phyloP scores from a whole-genome alignment of 2,329 filamentous ascomycete genomes.

The Juglanconis oblonga region DNA sequence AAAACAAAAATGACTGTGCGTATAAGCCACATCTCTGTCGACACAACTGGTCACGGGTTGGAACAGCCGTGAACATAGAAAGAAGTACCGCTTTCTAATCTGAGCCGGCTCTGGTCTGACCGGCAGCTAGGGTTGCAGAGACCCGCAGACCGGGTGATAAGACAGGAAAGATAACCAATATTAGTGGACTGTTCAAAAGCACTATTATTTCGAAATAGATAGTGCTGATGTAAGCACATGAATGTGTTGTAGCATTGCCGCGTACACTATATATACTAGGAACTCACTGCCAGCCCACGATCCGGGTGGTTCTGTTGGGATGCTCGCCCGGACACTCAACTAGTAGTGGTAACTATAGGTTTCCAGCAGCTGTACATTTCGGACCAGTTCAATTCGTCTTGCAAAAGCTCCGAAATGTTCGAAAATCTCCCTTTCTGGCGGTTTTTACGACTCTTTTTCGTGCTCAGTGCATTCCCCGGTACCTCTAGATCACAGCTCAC shows the following conservation, averaged over 20 bases:
- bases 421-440: background rate
- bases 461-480: background rate
- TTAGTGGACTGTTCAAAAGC: too few species aligned
- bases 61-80: background rate
- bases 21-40: too few species aligned
- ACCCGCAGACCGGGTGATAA: background rate
- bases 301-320: too few species aligned
- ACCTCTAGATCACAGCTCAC: constrained; percentile 22
- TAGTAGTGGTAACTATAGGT: background rate
- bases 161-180: background rate
- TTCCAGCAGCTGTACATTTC: background rate
- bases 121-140: background rate
- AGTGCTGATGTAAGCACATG: background rate
- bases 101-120: background rate
- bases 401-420: background rate
- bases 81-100: background rate
- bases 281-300: too few species aligned
- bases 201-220: background rate
- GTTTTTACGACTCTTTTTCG: background rate
- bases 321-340: too few species aligned
- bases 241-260: too few species aligned
- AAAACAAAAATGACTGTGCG: too few species aligned
- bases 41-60: too few species aligned
- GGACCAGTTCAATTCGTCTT: background rate
- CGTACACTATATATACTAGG: too few species aligned